Percentiles rank a stretch among this genome's conserved stretches.
These are phyloP conservation scores for Marchantia polymorpha DNA, from an alignment of 225 moss, liverwort and hornwort species.

Conservation along the genomic window DNA sequence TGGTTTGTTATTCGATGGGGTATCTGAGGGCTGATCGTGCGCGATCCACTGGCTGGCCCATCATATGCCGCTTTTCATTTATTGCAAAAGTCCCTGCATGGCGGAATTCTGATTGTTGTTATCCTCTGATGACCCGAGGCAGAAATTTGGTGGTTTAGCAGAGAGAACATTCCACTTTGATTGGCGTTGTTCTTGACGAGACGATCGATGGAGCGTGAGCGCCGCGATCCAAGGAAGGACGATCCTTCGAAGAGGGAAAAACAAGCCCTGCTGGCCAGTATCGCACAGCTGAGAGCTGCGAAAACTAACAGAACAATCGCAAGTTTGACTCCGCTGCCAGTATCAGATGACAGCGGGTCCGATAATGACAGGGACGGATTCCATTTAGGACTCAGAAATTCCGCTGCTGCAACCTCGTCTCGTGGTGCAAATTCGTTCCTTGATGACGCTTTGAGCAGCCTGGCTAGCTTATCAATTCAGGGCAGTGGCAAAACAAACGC, in stretches of 20 bases:
- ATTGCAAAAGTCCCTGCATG: not conserved
- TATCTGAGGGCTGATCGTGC: too few species aligned
- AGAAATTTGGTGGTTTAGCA: not conserved
- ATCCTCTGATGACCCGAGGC: not conserved
- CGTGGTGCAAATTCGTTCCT: not conserved
- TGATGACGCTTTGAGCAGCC: constrained; percentile 16
- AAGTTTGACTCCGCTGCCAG: constrained; percentile 27
- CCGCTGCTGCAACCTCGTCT: not conserved
- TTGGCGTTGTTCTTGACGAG: not conserved
- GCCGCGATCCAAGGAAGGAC: constrained; percentile 14
- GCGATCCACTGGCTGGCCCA: not conserved
- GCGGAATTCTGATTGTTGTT: not conserved
- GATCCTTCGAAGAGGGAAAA: constrained; percentile 10
- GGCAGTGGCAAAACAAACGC: not conserved
- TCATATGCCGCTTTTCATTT: not conserved
- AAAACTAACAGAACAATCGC: constrained; percentile 10
- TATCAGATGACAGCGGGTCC: constrained; percentile 35
- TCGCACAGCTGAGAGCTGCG: constrained; percentile 35
- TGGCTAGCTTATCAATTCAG: constrained; percentile 27
- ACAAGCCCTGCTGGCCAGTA: constrained; percentile 24
- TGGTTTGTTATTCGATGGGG: too few species aligned
- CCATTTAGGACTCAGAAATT: not conserved
- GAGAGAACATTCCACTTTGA: not conserved
- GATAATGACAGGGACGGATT: not conserved
- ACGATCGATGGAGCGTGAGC: constrained; percentile 30